These are phyloP conservation scores for Trichoderma asperellum DNA, from an alignment of 2,329 filamentous ascomycete species.

Conservation along the genomic window DNA sequence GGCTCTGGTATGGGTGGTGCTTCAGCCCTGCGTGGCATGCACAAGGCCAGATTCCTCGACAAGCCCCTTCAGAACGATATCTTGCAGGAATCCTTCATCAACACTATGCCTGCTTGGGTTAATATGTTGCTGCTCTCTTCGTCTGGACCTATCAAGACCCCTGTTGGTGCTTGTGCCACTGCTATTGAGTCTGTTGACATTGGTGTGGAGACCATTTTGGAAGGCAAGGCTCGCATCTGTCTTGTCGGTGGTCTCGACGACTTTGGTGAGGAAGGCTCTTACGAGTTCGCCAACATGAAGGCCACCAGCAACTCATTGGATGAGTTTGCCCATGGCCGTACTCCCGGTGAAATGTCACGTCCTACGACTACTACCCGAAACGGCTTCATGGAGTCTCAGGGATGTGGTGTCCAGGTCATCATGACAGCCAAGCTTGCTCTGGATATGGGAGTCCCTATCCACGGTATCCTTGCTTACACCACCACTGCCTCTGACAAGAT, in stretches of 20 bases:
- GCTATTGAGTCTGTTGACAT: slow-evolving; percentile 97
- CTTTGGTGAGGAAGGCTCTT: slow-evolving; percentile 98
- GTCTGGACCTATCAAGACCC: slow-evolving; percentile 97
- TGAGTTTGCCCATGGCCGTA: slow-evolving; percentile 93
- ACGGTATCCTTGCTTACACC: slow-evolving; percentile 90
- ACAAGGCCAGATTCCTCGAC: slow-evolving; percentile 95
- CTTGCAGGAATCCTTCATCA: slow-evolving; percentile 99
- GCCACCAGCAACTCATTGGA: slow-evolving; percentile 97
- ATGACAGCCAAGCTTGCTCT: slow-evolving; percentile 96
- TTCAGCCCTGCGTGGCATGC: slow-evolving; percentile 91
- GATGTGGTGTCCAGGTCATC: slow-evolving; percentile 96
- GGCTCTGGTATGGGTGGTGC: slow-evolving; percentile 98
- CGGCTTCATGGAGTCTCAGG: slow-evolving; percentile 99
- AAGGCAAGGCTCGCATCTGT: slow-evolving; percentile 96
- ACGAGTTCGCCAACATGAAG: slow-evolving; percentile 99
- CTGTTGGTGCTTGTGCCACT: slow-evolving; percentile 95
- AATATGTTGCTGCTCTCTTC: slow-evolving; percentile 99
- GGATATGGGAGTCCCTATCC: slow-evolving; percentile 98
- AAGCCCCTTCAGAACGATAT: slow-evolving; percentile 98
- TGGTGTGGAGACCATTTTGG: slow-evolving; percentile 96
- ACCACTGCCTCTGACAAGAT: slow-evolving; percentile 99
- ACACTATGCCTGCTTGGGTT: slow-evolving; percentile 99
- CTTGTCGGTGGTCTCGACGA: slow-evolving; percentile 99
- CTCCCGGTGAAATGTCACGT: slow-evolving; percentile 95
- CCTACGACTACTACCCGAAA: slow-evolving; percentile 95